phyloP scores from a whole-genome alignment of 352 stramenopile species.

The Globisporangium ultimum region DNA sequence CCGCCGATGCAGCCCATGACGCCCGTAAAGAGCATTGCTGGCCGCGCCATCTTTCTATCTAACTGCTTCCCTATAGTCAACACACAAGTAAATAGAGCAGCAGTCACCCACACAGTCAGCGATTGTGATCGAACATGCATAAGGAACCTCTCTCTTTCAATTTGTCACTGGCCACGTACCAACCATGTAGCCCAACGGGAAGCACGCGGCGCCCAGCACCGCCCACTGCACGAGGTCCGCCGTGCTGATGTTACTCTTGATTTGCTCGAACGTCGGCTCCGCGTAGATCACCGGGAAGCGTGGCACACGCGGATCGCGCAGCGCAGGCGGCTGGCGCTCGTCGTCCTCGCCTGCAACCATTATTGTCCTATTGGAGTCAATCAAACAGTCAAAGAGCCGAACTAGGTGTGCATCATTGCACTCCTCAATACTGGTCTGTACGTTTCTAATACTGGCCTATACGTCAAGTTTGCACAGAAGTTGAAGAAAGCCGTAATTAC shows the following conservation, averaged over 20 bases:
- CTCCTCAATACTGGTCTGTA: no score
- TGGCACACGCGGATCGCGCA: slow-evolving; percentile 59
- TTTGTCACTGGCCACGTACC: slow-evolving; percentile 23
- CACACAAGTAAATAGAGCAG: not conserved
- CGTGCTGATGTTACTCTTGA: slow-evolving; percentile 51
- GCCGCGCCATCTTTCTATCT: slow-evolving; percentile 48
- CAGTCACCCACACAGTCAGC: not conserved
- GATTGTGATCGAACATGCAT: not conserved
- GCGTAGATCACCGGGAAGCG: slow-evolving; percentile 67
- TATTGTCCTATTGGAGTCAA: not conserved
- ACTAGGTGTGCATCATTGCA: no score
- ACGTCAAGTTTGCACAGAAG: not conserved
- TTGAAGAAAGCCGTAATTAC: slow-evolving; percentile 1
- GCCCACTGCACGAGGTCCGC: slow-evolving; percentile 44
- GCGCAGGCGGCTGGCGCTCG: slow-evolving; percentile 33
- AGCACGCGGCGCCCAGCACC: slow-evolving; percentile 40
- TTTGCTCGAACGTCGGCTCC: slow-evolving; percentile 55
- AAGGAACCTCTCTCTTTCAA: not conserved
- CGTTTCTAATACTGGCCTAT: not conserved
- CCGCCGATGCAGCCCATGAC: slow-evolving; percentile 70
- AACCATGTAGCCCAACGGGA: slow-evolving; percentile 72
- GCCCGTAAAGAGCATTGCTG: slow-evolving; percentile 76
- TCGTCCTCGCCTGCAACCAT: slow-evolving; percentile 9
- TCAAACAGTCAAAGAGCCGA: no score
- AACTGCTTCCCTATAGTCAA: slow-evolving; percentile 45